These are phyloP conservation scores for Gyrodon lividus DNA, from an alignment of 768 basidiomycete genomes.

Conservation along the genomic window DNA sequence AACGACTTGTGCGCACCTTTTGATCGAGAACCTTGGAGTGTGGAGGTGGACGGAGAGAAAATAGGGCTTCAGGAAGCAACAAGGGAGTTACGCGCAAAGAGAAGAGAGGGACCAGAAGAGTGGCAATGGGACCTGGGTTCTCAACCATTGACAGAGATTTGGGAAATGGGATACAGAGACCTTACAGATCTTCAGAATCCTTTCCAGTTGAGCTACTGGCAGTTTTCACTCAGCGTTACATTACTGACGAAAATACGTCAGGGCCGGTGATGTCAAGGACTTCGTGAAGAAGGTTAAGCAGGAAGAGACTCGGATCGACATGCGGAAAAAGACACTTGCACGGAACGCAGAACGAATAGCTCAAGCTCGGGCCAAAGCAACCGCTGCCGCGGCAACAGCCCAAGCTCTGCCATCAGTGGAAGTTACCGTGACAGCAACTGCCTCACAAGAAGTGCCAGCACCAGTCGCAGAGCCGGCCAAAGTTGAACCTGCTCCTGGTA, in stretches of 20 bases:
- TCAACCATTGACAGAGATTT: constrained; percentile 73
- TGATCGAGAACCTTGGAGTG: constrained; percentile 66
- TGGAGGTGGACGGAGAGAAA: constrained; percentile 46
- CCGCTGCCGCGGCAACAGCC: constrained; percentile 30
- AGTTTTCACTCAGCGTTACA: constrained; percentile 2
- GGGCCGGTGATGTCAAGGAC: constrained; percentile 72
- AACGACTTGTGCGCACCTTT: constrained; percentile 78
- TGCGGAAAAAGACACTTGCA: constrained; percentile 42
- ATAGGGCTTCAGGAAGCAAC: constrained; percentile 66
- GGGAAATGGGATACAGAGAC: constrained; percentile 77
- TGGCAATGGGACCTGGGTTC: constrained; percentile 70
- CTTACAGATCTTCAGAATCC: constrained; percentile 60
- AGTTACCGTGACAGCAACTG: neutral
- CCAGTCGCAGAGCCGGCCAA: constrained; percentile 18
- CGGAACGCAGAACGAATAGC: constrained; percentile 38
- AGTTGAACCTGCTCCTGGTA: constrained; percentile 11
- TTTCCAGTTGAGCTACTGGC: constrained; percentile 54
- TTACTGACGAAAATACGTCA: constrained; percentile 25
- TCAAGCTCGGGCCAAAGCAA: constrained; percentile 44
- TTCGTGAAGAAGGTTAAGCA: constrained; percentile 70
- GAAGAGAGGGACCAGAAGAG: constrained; percentile 56
- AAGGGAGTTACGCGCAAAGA: constrained; percentile 44
- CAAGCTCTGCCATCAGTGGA: constrained; percentile 24
- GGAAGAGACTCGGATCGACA: constrained; percentile 62
- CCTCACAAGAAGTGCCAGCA: constrained; percentile 19